These are phyloP conservation scores for Bipolaris sorokiniana DNA, from an alignment of 2,329 filamentous ascomycete species.

Conservation along the genomic window DNA sequence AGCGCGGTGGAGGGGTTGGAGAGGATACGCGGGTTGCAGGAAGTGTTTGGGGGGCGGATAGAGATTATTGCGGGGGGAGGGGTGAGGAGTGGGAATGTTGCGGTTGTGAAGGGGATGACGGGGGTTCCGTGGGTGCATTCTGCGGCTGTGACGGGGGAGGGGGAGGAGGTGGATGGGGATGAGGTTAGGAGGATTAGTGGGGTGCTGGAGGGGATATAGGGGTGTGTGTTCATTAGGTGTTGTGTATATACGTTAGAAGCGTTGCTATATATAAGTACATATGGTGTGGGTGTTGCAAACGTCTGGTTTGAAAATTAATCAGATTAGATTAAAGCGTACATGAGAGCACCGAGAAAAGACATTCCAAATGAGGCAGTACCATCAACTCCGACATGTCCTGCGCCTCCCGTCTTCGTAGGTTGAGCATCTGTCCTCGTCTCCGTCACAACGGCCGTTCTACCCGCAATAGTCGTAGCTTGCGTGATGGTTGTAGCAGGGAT, in stretches of 20 bases:
- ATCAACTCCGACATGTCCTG: slow-evolving; percentile 25
- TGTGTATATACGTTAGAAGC: slow-evolving; percentile 2
- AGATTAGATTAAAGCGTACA: slow-evolving; percentile 31
- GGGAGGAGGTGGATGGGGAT: slow-evolving; percentile 40
- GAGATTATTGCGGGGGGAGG: slow-evolving; percentile 60
- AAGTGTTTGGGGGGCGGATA: slow-evolving; percentile 41
- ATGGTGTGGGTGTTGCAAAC: background rate
- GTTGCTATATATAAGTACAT: no score
- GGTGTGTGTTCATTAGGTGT: background rate
- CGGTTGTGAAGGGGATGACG: slow-evolving; percentile 38
- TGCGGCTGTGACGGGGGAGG: slow-evolving; percentile 49
- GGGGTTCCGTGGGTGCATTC: slow-evolving; percentile 52
- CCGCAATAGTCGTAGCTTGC: slow-evolving; percentile 31
- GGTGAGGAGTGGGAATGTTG: slow-evolving; percentile 55
- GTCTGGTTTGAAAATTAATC: background rate
- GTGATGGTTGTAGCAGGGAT: slow-evolving; percentile 30
- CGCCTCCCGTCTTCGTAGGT: slow-evolving; percentile 24
- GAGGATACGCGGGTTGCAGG: slow-evolving; percentile 41
- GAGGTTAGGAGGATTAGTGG: slow-evolving; percentile 33
- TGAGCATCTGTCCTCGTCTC: slow-evolving; percentile 21
- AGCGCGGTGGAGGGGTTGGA: slow-evolving; percentile 47
- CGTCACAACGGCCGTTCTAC: slow-evolving; percentile 28
- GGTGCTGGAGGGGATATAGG: background rate
- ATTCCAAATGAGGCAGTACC: slow-evolving; percentile 30
- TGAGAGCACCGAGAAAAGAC: slow-evolving; percentile 33